Evolutionary conservation across 2,329 filamentous ascomycete genomes (phyloP), one percentile per base, ranked within the genome.

Genomic region (Pyrenophora seminiperda): DNA sequence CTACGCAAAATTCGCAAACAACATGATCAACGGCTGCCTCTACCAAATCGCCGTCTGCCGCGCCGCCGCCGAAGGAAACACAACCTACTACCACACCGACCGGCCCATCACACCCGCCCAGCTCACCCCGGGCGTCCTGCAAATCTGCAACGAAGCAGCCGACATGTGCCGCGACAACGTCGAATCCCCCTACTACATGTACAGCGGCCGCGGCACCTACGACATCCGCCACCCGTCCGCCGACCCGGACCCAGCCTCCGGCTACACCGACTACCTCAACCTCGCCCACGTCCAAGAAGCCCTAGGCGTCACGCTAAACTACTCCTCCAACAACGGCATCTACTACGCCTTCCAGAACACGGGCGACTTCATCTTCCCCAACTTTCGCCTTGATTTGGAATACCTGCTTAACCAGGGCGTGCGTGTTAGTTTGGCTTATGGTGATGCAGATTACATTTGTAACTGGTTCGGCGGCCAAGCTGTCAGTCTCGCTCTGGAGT

Each of bases 281-380:
- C 79, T 81, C 36, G 77, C 78, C 9, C 58, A 68, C 5, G 77
- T 89, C 1, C 81, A 84, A 53, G 66, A 80, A 15, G 81, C 83
- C 1, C 79, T 90, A 17, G 86, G 86, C 10, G 80, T 86, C 1
- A 81, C 81, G 6, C 68, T 87, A 42, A 86, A 87, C 66, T 86
- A 78, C 62, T 83, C 83, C 0, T 73, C 71, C 15, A 84, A 78
- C 63, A 58, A 62, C 15, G 72, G 75, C 7, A 77, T 86, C 10
- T 75, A 78, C 64, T 77, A 68, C 56, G 76, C 75, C 31, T 81
- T 82, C 73, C 77, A 81, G 44, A 71, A 75, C 51, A 79, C 77
- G 2, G 81, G 80, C 34, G 65, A 68, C 22, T 84, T 83, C 56
- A 81, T 85, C 42, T 86, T 85, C 62, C 81, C 82, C 13, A 82